Conservation (phyloP, 1,284 basidiomycete genomes). For the Apiotrichum sp. region DNA sequence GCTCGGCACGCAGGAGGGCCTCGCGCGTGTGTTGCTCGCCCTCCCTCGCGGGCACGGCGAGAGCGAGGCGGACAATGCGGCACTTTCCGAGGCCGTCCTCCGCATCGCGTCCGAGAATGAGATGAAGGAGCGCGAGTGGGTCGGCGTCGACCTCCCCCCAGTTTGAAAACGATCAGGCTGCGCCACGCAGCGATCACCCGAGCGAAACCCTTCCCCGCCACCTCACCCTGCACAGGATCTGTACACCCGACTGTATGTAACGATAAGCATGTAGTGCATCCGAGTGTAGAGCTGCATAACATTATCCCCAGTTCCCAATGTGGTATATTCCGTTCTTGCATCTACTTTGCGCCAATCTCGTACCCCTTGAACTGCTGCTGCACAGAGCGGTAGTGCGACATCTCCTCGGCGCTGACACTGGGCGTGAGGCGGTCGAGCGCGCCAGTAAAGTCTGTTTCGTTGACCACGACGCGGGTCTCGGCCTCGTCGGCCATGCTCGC, state of each 20-base stretch:
- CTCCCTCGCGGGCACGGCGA: constrained; percentile 11
- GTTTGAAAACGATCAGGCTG: background rate
- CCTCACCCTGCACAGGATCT: background rate
- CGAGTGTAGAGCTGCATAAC: too few species aligned
- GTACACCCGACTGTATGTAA: constrained; percentile 1
- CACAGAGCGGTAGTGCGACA: constrained; percentile 76
- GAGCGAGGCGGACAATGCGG: constrained; percentile 5
- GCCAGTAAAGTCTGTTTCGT: constrained; percentile 63
- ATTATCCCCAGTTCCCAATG: too few species aligned
- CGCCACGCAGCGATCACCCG: background rate
- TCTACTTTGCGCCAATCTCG: constrained; percentile 20
- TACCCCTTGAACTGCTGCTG: constrained; percentile 59
- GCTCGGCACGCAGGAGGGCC: constrained; percentile 14
- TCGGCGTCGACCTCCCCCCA: constrained; percentile 1
- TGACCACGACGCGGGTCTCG: constrained; percentile 71
- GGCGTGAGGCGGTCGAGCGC: constrained; percentile 75
- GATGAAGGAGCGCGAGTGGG: constrained; percentile 12
- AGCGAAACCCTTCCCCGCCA: too few species aligned
- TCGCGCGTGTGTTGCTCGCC: constrained; percentile 19
- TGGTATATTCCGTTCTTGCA: background rate
- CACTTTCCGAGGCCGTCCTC: constrained; percentile 12
- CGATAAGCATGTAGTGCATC: background rate
- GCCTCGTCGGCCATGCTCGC: constrained; percentile 68
- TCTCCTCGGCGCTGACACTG: constrained; percentile 80
- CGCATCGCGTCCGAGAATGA: constrained; percentile 15